These are phyloP conservation scores for Metarhizium sp. DNA, from an alignment of 2,329 filamentous ascomycete genomes.

Conservation along the genomic window DNA sequence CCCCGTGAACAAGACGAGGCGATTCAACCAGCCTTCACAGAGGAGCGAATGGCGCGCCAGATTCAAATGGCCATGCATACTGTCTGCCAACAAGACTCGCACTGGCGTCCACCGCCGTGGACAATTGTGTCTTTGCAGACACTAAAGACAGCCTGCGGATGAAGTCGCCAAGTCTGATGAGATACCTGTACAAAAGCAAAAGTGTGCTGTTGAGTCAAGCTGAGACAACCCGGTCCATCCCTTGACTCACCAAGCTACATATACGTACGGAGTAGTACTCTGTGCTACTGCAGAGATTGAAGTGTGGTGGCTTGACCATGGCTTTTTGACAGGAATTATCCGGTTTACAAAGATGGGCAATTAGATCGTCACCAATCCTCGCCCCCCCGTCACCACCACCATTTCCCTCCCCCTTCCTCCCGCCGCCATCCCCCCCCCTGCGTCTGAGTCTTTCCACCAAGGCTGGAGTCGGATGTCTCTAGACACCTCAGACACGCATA, in stretches of 20 bases:
- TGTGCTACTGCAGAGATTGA: background rate
- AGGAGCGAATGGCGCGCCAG: conserved; percentile 26
- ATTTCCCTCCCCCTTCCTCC: too few species aligned
- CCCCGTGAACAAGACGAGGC: conserved; percentile 26
- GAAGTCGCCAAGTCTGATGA: background rate
- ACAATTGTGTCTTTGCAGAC: conserved; percentile 20
- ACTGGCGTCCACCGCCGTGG: conserved; percentile 27
- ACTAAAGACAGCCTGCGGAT: conserved; percentile 4
- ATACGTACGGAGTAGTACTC: background rate
- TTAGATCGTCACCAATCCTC: background rate
- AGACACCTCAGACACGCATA: too few species aligned
- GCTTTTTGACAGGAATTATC: background rate
- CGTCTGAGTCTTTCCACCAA: too few species aligned
- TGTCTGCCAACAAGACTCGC: conserved; percentile 19
- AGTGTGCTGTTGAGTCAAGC: background rate
- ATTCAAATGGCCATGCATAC: conserved; percentile 25
- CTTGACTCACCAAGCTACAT: background rate
- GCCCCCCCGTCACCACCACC: too few species aligned
- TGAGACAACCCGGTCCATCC: background rate
- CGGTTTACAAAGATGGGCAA: background rate
- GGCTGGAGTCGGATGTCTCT: too few species aligned
- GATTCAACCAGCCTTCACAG: conserved; percentile 19
- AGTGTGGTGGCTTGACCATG: background rate
- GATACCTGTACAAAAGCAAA: background rate
- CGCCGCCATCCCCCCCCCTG: too few species aligned